phyloP scores from a whole-genome alignment of 2,329 filamentous ascomycete genomes.

The Aspergillus pseudoviridinutans region DNA sequence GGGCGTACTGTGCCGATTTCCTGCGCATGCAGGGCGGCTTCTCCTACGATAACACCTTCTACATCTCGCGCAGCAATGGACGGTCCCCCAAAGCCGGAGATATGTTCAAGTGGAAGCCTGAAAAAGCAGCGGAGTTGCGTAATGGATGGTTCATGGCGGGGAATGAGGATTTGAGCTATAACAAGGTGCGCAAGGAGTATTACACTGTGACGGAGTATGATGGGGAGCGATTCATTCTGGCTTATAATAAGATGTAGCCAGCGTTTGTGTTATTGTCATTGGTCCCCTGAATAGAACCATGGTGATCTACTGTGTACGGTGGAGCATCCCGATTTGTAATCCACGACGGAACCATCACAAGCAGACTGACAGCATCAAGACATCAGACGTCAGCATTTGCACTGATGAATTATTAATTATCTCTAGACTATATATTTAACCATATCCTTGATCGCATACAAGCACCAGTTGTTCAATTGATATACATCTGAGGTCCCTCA shows the following conservation, averaged over 20 bases:
- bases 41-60: constrained; percentile 28
- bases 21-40: constrained; percentile 34
- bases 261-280: neutral
- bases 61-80: constrained; percentile 31
- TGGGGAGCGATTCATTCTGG: neutral
- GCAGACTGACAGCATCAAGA: neutral
- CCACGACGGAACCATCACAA: no score
- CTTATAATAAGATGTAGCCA: neutral
- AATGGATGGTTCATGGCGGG: constrained; percentile 21
- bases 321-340: neutral
- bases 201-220: constrained; percentile 19
- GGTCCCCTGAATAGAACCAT: no score
- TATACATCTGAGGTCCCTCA: neutral
- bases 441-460: neutral
- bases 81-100: constrained; percentile 25
- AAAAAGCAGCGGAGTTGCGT: constrained; percentile 12
- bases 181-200: constrained; percentile 20
- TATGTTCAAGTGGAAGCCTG: constrained; percentile 31
- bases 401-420: neutral
- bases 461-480: neutral
- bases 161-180: constrained; percentile 34
- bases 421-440: neutral
- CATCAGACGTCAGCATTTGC: neutral
- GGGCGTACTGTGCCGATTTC: constrained; percentile 32
- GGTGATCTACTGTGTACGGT: neutral